Evolutionary conservation across 2,329 filamentous ascomycete species (phyloP), one percentile per base, ranked within the genome.

Genomic region (Thelonectria olida): DNA sequence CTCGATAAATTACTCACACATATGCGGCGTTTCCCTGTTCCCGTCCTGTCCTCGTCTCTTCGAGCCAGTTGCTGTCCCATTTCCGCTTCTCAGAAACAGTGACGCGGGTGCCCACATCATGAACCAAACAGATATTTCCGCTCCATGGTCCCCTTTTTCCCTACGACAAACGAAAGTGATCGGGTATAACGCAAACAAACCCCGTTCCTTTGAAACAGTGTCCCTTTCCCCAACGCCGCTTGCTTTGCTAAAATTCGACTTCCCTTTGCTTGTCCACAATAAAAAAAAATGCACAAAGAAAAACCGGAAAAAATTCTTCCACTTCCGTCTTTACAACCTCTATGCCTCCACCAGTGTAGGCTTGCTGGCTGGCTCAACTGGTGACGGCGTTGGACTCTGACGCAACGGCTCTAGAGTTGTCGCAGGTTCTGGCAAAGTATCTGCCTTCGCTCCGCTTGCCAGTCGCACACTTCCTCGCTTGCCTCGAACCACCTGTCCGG

Each of bases 401-500:
- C 76, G 74, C 23, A 81, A 67, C 4, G 79, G 77, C 62, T 83
- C 78, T n/a, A 80, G 65, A 19, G 73, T 71, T 38, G 74, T 72
- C 7, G 72, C 57, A 25, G 74, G 69, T 65, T 81, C 77, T 39
- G 70, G 67, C 51, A 76, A 62, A 10, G 69, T 67, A 38, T 78
- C 78, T 34, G 73, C 65, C 72, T 82, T 84, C 41, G 78, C 75
- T 44, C 82, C 82, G 41, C 73, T 77, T 5, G 83, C 81, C 34
- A 91, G 74, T 49, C 88, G 85, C 51, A 92, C 85, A 71, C 89
- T 92, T 39, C 90, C 91, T 62, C 89, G 83, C 52, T 80, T 80
- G 53, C 89, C 85, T 70, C 91, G 88, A 27, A 92, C 82, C 20
- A 92, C 79, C 55, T 92, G 88, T 20, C 91, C 92, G 53, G 84